These are phyloP conservation scores for Escovopsis sp. DNA, from an alignment of 2,329 filamentous ascomycete species.

Conservation along the genomic window DNA sequence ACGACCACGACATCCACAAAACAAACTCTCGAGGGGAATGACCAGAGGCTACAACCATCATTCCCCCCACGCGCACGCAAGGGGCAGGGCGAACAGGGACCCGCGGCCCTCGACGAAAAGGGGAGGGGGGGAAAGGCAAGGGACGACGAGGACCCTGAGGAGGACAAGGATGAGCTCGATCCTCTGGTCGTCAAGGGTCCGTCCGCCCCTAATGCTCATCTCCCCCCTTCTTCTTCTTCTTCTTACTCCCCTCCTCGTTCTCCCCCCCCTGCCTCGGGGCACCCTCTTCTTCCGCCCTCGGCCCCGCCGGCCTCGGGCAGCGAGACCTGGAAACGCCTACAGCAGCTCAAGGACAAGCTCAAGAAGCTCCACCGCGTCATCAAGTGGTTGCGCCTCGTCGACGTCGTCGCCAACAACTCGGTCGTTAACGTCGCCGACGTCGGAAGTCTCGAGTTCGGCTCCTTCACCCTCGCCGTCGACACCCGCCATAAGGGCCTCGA, in stretches of 20 bases:
- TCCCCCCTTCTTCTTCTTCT: no score
- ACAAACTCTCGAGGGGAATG: no score
- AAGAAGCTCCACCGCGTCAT: constrained; percentile 78
- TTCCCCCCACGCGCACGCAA: no score
- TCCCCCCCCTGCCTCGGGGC: no score
- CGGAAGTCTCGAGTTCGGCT: constrained; percentile 72
- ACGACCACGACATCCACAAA: constrained; percentile 1
- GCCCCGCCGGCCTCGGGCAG: constrained; percentile 19
- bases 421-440: constrained; percentile 64
- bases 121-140: constrained; percentile 11
- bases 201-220: constrained; percentile 9
- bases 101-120: no score
- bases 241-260: no score
- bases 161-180: no score
- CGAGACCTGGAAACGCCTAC: constrained; percentile 69
- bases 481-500: constrained; percentile 86
- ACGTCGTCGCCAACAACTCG: constrained; percentile 71
- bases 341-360: constrained; percentile 64
- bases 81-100: no score
- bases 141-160: constrained; percentile 12
- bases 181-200: constrained; percentile 6
- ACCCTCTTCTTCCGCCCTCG: no score
- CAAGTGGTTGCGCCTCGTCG: constrained; percentile 76
- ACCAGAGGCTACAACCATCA: no score
- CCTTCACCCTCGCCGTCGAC: constrained; percentile 73